Conservation (phyloP, 2,329 filamentous ascomycete species). For the Phyllosticta citrichinensis region DNA sequence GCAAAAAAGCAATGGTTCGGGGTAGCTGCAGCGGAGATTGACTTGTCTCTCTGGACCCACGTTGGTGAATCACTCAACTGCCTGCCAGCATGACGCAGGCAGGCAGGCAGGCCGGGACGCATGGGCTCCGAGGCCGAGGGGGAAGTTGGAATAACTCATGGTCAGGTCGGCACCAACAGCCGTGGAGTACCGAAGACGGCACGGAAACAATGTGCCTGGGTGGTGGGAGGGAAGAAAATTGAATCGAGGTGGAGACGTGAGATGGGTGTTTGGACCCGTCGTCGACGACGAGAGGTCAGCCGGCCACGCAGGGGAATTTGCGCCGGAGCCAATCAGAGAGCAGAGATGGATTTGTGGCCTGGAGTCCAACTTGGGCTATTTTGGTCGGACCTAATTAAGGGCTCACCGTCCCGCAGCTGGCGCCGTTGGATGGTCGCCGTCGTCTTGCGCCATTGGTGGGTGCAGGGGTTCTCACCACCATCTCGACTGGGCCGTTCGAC, state of each 20-base stretch:
- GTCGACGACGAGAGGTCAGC: conserved; percentile 5
- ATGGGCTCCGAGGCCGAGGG: neutral
- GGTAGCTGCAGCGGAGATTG: neutral
- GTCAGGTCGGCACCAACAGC: neutral
- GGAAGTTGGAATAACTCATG: neutral
- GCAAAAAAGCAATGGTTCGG: neutral
- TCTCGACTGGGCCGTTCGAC: conserved; percentile 21
- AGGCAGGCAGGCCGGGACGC: neutral
- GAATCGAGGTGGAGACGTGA: neutral
- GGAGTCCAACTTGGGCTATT: neutral
- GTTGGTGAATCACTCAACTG: neutral
- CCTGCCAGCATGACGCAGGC: neutral
- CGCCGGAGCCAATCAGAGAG: conserved; percentile 2
- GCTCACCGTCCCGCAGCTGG: too few species aligned
- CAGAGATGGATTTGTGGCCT: neutral
- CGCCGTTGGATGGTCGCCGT: too few species aligned
- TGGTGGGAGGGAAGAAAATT: neutral
- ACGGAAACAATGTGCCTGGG: neutral
- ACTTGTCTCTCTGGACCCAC: neutral
- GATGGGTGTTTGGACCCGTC: neutral
- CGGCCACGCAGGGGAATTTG: conserved; percentile 9
- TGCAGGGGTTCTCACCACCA: too few species aligned
- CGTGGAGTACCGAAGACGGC: neutral
- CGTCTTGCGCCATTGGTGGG: too few species aligned
- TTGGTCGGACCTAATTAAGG: neutral